These are phyloP conservation scores for Irpex sp. DNA, from an alignment of 1,284 basidiomycete genomes.

Conservation along the genomic window DNA sequence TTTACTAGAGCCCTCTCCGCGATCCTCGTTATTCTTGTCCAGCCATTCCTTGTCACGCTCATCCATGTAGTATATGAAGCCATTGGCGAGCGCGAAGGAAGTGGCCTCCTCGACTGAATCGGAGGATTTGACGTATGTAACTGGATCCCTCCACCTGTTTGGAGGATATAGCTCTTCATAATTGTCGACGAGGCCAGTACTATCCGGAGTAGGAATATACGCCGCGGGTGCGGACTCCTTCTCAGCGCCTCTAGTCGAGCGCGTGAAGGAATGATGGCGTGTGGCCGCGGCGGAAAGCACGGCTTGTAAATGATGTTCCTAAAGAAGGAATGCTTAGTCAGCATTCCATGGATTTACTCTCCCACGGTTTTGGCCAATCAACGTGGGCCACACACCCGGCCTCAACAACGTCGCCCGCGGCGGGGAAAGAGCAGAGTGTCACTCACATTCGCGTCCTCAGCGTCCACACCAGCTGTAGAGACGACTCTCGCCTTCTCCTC, in stretches of 20 bases:
- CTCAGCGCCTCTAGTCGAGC: constrained; percentile 39
- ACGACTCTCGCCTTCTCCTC: constrained; percentile 72
- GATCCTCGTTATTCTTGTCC: constrained; percentile 85
- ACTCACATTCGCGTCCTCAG: constrained; percentile 85
- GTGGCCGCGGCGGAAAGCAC: constrained; percentile 74
- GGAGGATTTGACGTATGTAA: constrained; percentile 81
- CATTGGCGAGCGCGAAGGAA: constrained; percentile 53
- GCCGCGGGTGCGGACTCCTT: constrained; percentile 54
- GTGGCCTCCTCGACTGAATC: constrained; percentile 84
- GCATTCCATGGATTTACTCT: constrained; percentile 55
- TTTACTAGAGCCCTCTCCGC: constrained; percentile 79
- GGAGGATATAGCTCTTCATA: constrained; percentile 73
- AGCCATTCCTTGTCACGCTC: constrained; percentile 97
- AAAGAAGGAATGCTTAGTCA: constrained; percentile 48
- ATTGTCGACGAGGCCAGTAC: constrained; percentile 75
- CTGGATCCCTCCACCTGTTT: constrained; percentile 71
- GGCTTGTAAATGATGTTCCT: constrained; percentile 94
- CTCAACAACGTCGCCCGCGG: constrained; percentile 41
- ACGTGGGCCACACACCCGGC: constrained; percentile 37
- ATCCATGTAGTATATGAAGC: constrained; percentile 91
- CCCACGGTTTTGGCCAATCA: constrained; percentile 45
- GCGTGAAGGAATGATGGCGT: constrained; percentile 42
- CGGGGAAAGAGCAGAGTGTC: constrained; percentile 31
- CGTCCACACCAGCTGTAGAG: constrained; percentile 71
- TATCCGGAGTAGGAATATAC: constrained; percentile 91